Conservation (phyloP, 352 stramenopile species). For the Phytophthora syringae region DNA sequence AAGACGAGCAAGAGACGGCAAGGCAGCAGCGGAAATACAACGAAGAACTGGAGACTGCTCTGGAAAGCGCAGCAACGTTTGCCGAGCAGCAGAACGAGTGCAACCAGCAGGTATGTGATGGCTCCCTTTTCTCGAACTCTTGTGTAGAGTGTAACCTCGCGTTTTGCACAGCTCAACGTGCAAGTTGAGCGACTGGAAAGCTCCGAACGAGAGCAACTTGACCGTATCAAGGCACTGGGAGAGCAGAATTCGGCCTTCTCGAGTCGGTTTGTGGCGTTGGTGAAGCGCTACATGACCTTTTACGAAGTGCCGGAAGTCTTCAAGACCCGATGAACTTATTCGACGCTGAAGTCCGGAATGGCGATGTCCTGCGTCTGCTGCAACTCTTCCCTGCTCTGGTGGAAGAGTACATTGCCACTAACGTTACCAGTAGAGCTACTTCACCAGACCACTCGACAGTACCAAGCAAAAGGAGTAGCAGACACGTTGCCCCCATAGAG, state of each 20-base stretch:
- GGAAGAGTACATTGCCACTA: constrained; percentile 45
- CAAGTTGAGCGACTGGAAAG: constrained; percentile 25
- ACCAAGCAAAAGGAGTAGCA: neutral
- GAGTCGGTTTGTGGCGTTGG: constrained; percentile 21
- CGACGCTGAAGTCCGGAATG: constrained; percentile 28
- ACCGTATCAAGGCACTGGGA: constrained; percentile 18
- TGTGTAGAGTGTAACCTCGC: neutral
- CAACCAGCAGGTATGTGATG: constrained; percentile 36
- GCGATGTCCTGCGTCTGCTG: constrained; percentile 52
- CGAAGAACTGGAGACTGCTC: constrained; percentile 23
- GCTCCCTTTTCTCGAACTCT: too few relatives aligned
- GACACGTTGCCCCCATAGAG: too few relatives aligned
- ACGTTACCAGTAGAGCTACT: neutral
- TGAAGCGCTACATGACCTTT: constrained; percentile 27
- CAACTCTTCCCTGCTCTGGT: constrained; percentile 59
- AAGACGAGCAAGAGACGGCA: constrained; percentile 24
- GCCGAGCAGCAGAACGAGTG: constrained; percentile 48
- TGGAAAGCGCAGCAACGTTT: constrained; percentile 36
- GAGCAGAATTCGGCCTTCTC: constrained; percentile 19
- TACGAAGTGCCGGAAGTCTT: constrained; percentile 17
- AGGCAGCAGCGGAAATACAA: constrained; percentile 16
- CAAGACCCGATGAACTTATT: constrained; percentile 26
- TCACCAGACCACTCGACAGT: neutral
- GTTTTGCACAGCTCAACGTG: constrained; percentile 11
- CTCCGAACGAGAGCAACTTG: constrained; percentile 18